Conservation (phyloP, 1,139 yeast genomes). For the Hansenula sp. region DNA sequence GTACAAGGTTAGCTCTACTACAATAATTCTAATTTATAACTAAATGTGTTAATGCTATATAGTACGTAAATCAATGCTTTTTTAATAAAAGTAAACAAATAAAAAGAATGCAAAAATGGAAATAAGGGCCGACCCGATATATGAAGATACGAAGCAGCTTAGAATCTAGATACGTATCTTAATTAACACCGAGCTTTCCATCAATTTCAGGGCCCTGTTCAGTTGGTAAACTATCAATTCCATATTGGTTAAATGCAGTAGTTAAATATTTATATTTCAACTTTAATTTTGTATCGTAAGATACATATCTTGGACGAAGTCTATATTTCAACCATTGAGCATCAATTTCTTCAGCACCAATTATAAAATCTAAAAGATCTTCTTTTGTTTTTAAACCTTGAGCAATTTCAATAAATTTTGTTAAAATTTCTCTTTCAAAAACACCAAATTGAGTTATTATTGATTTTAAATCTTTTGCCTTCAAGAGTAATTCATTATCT, state of each 20-base stretch:
- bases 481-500: slow-evolving; percentile 5
- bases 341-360: slow-evolving; percentile 22
- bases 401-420: slow-evolving; percentile 5
- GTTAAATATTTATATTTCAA: slow-evolving; percentile 2
- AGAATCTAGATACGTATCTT: no score
- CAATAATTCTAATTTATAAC: no score
- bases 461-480: slow-evolving; percentile 5
- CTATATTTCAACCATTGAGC: slow-evolving; percentile 25
- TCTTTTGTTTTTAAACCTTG: slow-evolving; percentile 9
- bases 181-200: no score
- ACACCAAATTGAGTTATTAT: slow-evolving; percentile 14
- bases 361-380: slow-evolving; percentile 17
- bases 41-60: no score
- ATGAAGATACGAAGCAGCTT: no score
- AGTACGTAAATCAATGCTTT: no score
- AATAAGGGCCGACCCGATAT: no score
- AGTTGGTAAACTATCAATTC: no score
- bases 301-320: slow-evolving; percentile 15
- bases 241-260: neutral
- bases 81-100: no score
- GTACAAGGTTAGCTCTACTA: no score
- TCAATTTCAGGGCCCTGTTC: no score
- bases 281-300: neutral
- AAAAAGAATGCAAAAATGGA: no score
- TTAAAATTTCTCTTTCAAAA: slow-evolving; percentile 12